phyloP scores from a whole-genome alignment of 805 yeast genomes.

The Schwanniomyces polymorphus region DNA sequence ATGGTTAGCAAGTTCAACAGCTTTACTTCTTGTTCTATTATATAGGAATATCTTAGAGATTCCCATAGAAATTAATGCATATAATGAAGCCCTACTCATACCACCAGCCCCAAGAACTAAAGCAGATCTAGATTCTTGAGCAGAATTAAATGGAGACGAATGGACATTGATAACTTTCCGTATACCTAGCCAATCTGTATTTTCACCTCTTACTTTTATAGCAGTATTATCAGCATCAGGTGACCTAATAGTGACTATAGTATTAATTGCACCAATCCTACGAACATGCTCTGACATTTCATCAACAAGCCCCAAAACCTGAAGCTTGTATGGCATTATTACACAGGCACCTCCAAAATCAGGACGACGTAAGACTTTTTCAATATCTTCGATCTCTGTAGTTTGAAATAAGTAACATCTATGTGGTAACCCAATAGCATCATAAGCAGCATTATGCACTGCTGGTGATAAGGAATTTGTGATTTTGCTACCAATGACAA shows the following conservation, averaged over 20 bases:
- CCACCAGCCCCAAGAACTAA: conserved; percentile 17
- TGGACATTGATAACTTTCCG: conserved; percentile 5
- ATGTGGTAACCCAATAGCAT: conserved; percentile 13
- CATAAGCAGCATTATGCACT: conserved; percentile 10
- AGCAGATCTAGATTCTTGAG: conserved; percentile 9
- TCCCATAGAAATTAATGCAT: conserved; percentile 14
- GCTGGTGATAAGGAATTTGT: conserved; percentile 9
- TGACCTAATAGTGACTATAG: conserved; percentile 10
- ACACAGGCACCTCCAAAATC: conserved; percentile 16
- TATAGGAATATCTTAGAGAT: conserved; percentile 10
- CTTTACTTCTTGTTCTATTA: conserved; percentile 8
- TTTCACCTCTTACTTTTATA: conserved; percentile 11
- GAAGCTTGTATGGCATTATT: conserved; percentile 12
- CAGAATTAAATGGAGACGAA: conserved; percentile 15
- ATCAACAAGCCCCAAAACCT: conserved; percentile 10
- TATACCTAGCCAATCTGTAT: conserved; percentile 18
- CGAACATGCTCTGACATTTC: conserved; percentile 10
- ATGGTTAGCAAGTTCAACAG: conserved; percentile 7
- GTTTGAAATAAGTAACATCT: conserved; percentile 8
- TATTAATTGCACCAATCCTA: conserved; percentile 13
- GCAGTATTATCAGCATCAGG: conserved; percentile 8
- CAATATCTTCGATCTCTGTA: conserved; percentile 3
- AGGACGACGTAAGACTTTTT: conserved; percentile 6
- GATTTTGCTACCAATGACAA: conserved; percentile 11
- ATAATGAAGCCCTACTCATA: conserved; percentile 14